A percentile compares a stretch with the other conserved stretches of the same genome.
phyloP scores from a whole-genome alignment of 352 stramenopile species.

The Globisporangium lucens region DNA sequence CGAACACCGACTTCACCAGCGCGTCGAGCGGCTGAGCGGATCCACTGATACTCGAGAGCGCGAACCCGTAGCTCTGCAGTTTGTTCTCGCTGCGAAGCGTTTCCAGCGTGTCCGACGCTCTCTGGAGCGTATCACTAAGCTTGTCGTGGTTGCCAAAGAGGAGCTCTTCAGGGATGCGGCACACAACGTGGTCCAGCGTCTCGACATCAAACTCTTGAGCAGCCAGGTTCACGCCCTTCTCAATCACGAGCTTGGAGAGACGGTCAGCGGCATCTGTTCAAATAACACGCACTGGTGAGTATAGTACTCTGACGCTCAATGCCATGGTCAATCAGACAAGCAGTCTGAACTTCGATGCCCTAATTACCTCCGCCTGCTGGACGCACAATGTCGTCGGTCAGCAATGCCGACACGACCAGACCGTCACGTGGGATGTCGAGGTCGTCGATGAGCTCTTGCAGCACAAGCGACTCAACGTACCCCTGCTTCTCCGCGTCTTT shows the following conservation, averaged over 20 bases:
- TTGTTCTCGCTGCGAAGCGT: conserved; percentile 35
- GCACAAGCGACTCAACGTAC: conserved; percentile 64
- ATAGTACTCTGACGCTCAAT: not conserved
- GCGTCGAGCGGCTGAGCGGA: conserved; percentile 28
- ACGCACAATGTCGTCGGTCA: conserved; percentile 52
- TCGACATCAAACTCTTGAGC: conserved; percentile 54
- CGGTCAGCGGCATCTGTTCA: conserved; percentile 28
- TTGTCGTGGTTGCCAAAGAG: conserved; percentile 11
- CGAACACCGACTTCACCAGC: conserved; percentile 45
- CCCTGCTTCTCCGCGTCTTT: conserved; percentile 44
- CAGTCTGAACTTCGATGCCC: not conserved
- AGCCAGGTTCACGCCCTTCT: conserved; percentile 46
- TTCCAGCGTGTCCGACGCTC: conserved; percentile 38
- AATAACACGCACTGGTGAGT: not conserved
- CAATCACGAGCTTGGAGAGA: conserved; percentile 38
- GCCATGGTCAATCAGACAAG: not conserved
- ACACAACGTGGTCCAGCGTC: conserved; percentile 57
- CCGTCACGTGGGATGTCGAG: conserved; percentile 56
- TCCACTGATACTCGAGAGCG: conserved; percentile 20
- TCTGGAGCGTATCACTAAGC: conserved; percentile 32
- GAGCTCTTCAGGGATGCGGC: conserved; percentile 60
- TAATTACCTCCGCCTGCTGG: conserved; percentile 23
- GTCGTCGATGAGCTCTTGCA: conserved; percentile 65
- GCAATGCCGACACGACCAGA: conserved; percentile 52
- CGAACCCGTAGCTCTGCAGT: conserved; percentile 69